Evolutionary conservation across 805 yeast species (phyloP).

Genomic region (Starmerella etchellsii): DNA sequence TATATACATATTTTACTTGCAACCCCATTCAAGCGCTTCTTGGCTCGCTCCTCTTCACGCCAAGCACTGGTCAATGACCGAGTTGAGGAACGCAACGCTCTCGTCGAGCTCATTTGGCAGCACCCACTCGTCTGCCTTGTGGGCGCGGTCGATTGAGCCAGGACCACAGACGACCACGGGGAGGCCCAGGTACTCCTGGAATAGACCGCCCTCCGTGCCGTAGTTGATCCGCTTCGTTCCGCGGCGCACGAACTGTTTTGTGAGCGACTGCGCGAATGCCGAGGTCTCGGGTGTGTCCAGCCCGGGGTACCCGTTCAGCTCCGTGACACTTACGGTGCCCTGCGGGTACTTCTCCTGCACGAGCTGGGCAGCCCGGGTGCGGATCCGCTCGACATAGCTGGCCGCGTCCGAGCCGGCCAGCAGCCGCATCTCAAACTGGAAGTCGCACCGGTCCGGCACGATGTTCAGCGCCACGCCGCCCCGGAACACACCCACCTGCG

Average conservation of each 20-base stretch:
- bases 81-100: background rate
- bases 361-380: conserved; percentile 1
- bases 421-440: conserved; percentile 17
- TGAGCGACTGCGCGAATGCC: conserved; percentile 1
- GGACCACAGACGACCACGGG: conserved; percentile 18
- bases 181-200: conserved; percentile 11
- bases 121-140: conserved; percentile 18
- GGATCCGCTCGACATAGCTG: conserved; percentile 4
- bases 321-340: conserved; percentile 8
- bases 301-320: conserved; percentile 14
- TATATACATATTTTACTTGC: too few species aligned
- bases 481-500: conserved; percentile 12
- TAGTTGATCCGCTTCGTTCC: conserved; percentile 9
- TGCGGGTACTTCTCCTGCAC: conserved; percentile 1
- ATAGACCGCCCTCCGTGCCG: conserved; percentile 18
- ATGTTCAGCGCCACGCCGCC: conserved; percentile 18
- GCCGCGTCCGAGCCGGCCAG: conserved; percentile 7
- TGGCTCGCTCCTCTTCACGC: too few species aligned
- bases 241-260: background rate
- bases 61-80: background rate
- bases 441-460: conserved; percentile 15
- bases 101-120: conserved; percentile 8
- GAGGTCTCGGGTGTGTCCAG: conserved; percentile 4
- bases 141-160: conserved; percentile 17
- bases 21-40: too few species aligned